Conservation (phyloP, 106 monocot genomes). For the Dendrobium huoshanense region DNA sequence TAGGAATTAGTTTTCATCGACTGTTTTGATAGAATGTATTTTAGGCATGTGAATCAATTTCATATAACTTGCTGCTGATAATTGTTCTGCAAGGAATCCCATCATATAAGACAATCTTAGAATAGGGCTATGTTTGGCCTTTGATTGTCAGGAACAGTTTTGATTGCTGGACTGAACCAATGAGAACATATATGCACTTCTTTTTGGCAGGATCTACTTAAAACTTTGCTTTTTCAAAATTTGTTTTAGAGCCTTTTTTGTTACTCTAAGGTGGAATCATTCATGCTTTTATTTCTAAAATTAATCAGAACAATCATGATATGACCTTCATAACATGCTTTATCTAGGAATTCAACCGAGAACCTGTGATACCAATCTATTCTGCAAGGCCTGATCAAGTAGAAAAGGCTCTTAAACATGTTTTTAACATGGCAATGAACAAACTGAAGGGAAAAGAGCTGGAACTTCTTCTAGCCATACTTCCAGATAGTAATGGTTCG, state of each 20-base stretch:
- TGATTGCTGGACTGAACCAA: not conserved
- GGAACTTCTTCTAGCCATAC: slow-evolving; percentile 74
- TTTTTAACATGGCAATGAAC: slow-evolving; percentile 53
- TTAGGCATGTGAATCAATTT: not conserved
- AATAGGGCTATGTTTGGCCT: not conserved
- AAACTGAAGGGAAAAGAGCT: slow-evolving; percentile 85
- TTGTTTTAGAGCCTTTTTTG: not conserved
- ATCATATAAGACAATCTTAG: not conserved
- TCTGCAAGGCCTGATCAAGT: slow-evolving; percentile 77
- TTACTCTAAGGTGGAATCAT: not conserved
- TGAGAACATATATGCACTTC: not conserved
- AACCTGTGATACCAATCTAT: slow-evolving; percentile 69
- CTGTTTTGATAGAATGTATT: not conserved
- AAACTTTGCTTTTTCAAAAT: not conserved
- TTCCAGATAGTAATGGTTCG: slow-evolving; percentile 89
- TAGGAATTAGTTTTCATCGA: not conserved
- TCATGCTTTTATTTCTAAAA: too few species aligned
- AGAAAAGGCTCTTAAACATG: slow-evolving; percentile 77
- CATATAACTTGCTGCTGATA: not conserved
- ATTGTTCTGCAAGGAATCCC: not conserved
- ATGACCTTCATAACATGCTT: not conserved
- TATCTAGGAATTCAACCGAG: slow-evolving; percentile 60
- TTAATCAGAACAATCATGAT: too few species aligned
- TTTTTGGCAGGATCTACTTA: not conserved
- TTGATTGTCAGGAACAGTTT: not conserved